Base-by-base conservation (phyloP, 1,284 basidiomycete genomes). In the Pseudozyma thailandica region DNA sequence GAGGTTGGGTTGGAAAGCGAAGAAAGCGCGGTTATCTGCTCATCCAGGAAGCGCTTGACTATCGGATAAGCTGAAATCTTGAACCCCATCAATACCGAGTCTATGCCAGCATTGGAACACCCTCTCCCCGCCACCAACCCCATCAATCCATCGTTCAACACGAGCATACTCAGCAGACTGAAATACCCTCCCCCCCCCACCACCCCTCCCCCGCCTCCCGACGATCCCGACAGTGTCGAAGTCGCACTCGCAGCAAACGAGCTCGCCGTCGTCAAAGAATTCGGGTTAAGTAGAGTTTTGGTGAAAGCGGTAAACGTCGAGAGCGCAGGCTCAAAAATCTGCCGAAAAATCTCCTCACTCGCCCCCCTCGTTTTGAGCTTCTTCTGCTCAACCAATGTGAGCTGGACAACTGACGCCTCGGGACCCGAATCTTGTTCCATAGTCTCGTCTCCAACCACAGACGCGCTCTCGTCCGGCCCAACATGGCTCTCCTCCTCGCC, bases 271-370 rank as follows among this genome's bases (percentile, higher is more conserved):
- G 54, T 52, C 52, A n/a, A 6, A 49, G 21, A 10, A n/a, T n/a
- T n/a, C n/a, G 62, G 20, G 0, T 50, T 25, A 0, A 81, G 48
- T 9, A 81, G 55, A 0, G 73, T 42, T n/a, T 68, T 52, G 23
- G 51, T 54, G 23, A 80, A 76, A 1, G 25, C 20, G 10, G 50
- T 50, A 61, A 71, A 81, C 21, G 61, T 70, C 0, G 50, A 25
- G 0, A 80, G 41, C 0, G 69, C 65, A 12, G 81, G 81, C 53
- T 82, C 80, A 55, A 80, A 69, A 20, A 81, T 73, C 66, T 82
- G 80, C 41, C 65, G 76, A 56, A 80, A 81, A 6, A 79, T 60
- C 59, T 78, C 79, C 38, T 79, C 78, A 16, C 31, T 57, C 15
- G 71, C 77, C 2, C 59, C 59, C 25, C 64, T 20, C 1, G 58